Conservation (phyloP, 768 basidiomycete genomes). For the Russula vinacea region DNA sequence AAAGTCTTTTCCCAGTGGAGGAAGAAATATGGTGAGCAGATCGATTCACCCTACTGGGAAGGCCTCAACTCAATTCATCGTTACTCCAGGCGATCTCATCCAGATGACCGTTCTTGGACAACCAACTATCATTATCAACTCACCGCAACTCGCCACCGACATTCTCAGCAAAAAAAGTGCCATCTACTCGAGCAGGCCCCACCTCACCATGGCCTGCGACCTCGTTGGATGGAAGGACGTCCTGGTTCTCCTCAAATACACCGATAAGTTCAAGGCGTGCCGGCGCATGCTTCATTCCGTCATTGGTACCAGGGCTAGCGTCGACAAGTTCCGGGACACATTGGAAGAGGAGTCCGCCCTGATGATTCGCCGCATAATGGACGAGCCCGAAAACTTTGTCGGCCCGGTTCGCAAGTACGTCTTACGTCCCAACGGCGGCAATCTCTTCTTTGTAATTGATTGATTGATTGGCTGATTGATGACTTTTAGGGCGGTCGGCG, state of each 20-base stretch:
- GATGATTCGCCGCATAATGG: slow-evolving; percentile 25
- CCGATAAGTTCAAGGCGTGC: slow-evolving; percentile 29
- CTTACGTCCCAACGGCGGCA: too few species aligned
- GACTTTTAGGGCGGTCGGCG: slow-evolving; percentile 25
- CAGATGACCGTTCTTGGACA: slow-evolving; percentile 32
- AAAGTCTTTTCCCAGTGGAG: slow-evolving; percentile 24
- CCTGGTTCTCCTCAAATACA: slow-evolving; percentile 31
- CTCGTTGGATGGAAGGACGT: slow-evolving; percentile 29
- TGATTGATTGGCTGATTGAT: neutral
- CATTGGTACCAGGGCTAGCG: slow-evolving; percentile 26
- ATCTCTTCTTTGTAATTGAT: neutral
- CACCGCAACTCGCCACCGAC: slow-evolving; percentile 27
- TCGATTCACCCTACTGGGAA: too few species aligned
- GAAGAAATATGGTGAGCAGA: slow-evolving; percentile 29
- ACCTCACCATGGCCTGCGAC: slow-evolving; percentile 31
- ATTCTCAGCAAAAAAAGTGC: slow-evolving; percentile 34
- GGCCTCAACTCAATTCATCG: neutral
- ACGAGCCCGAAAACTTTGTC: slow-evolving; percentile 26
- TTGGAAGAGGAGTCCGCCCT: slow-evolving; percentile 28
- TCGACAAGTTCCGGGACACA: slow-evolving; percentile 27
- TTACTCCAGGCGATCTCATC: slow-evolving; percentile 30
- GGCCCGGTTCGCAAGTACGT: slow-evolving; percentile 31
- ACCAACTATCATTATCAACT: slow-evolving; percentile 32
- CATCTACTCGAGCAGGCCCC: slow-evolving; percentile 32
- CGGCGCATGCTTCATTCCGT: slow-evolving; percentile 29